Conservation (phyloP, 768 basidiomycete species). For the Lyophyllum shimeji region DNA sequence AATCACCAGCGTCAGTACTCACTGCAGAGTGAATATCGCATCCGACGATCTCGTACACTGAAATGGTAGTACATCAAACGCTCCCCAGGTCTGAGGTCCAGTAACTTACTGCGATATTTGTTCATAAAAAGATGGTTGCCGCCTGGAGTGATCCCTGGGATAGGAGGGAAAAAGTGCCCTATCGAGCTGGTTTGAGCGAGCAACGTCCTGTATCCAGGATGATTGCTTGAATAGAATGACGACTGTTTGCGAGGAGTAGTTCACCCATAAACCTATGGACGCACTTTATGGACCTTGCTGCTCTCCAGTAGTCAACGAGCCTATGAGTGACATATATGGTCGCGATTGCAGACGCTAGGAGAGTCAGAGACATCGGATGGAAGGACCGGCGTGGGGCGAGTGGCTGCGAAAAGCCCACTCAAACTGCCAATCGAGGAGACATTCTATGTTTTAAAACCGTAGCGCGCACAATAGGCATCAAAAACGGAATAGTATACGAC, state of each 20-base stretch:
- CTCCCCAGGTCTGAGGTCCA: not conserved
- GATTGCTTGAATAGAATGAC: constrained; percentile 21
- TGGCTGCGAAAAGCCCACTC: too few relatives aligned
- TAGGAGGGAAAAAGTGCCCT: constrained; percentile 28
- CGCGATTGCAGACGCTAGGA: constrained; percentile 15
- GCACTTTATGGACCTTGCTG: constrained; percentile 27
- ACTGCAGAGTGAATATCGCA: constrained; percentile 36
- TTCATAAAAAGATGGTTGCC: constrained; percentile 26
- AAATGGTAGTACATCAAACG: not conserved
- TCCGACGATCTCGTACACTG: constrained; percentile 32
- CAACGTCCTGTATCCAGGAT: constrained; percentile 31
- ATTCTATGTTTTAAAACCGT: too few relatives aligned
- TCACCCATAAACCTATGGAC: constrained; percentile 3
- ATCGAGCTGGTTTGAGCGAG: constrained; percentile 23
- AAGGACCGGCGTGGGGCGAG: not conserved
- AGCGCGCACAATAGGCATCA: too few relatives aligned
- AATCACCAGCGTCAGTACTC: not conserved
- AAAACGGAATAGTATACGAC: too few relatives aligned
- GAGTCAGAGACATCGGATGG: constrained; percentile 1
- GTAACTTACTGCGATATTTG: constrained; percentile 28
- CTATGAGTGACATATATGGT: constrained; percentile 21
- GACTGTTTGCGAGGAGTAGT: not conserved
- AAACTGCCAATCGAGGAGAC: too few relatives aligned
- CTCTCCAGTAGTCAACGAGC: constrained; percentile 23
- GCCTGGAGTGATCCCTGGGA: constrained; percentile 28